These are phyloP conservation scores for Penicillium olsonii DNA, from an alignment of 2,329 filamentous ascomycete species.

Conservation along the genomic window DNA sequence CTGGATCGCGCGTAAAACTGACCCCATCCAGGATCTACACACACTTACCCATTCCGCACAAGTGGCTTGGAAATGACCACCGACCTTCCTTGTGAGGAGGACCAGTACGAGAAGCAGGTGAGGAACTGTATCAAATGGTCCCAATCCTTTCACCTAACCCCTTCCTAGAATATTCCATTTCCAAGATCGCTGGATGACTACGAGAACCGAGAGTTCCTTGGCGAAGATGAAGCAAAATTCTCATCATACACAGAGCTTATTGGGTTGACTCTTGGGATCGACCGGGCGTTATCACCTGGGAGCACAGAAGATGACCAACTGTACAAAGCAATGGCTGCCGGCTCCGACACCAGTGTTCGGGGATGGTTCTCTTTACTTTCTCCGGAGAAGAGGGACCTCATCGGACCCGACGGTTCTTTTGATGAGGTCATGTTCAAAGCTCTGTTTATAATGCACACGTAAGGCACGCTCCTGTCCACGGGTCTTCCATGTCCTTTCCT, in stretches of 20 bases:
- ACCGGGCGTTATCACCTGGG: conserved; percentile 24
- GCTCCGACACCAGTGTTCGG: conserved; percentile 27
- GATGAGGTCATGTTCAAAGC: conserved; percentile 75
- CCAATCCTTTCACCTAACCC: background rate
- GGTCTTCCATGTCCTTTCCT: conserved; percentile 35
- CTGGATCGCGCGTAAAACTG: background rate
- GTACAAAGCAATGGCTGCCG: background rate
- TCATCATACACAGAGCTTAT: conserved; percentile 34
- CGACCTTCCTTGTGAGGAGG: conserved; percentile 33
- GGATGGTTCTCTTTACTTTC: conserved; percentile 44
- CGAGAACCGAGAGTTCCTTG: conserved; percentile 32
- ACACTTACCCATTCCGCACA: conserved; percentile 26
- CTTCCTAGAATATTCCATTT: conserved; percentile 8
- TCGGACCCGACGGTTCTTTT: conserved; percentile 57
- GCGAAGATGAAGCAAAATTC: conserved; percentile 20
- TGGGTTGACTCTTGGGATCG: conserved; percentile 25
- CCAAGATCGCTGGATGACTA: conserved; percentile 31
- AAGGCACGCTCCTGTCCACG: background rate
- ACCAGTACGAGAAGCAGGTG: conserved; percentile 26
- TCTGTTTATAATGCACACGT: conserved; percentile 65
- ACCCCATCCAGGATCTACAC: conserved; percentile 8
- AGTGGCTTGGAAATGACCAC: conserved; percentile 21
- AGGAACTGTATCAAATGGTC: conserved; percentile 10
- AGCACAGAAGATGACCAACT: conserved; percentile 1
- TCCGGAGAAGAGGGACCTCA: conserved; percentile 30